These are phyloP conservation scores for Fraxinus quadrangulata DNA, from an alignment of 257 asterid genomes.

Conservation along the genomic window DNA sequence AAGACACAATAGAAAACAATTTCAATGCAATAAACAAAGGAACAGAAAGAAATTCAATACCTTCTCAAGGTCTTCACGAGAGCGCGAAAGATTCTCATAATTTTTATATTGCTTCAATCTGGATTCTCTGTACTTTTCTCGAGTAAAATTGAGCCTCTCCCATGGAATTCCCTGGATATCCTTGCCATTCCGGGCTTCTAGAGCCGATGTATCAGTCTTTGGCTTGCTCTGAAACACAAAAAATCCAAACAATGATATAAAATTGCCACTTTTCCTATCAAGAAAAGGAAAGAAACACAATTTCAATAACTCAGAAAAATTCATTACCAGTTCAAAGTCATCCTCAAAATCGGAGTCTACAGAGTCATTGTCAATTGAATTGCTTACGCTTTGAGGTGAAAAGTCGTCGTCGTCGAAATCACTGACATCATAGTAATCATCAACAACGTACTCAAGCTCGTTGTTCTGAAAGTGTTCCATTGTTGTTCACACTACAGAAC, in stretches of 20 bases:
- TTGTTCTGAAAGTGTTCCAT: conserved; percentile 64
- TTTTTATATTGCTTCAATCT: conserved; percentile 83
- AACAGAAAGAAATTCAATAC: conserved; percentile 24
- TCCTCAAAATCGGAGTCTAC: conserved; percentile 77
- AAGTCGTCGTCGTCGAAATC: conserved; percentile 43
- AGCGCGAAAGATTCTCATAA: conserved; percentile 57
- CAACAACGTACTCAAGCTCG: conserved; percentile 58
- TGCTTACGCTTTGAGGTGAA: conserved; percentile 30
- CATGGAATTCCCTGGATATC: conserved; percentile 98
- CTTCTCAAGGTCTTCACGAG: conserved; percentile 65
- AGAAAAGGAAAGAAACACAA: background rate
- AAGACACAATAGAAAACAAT: conserved; percentile 6
- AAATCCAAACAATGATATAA: background rate
- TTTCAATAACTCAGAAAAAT: background rate
- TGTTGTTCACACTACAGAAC: conserved; percentile 12
- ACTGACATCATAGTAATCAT: conserved; percentile 47
- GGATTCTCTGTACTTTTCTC: conserved; percentile 72
- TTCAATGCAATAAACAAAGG: background rate
- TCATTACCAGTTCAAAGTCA: conserved; percentile 55
- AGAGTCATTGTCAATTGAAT: conserved; percentile 35
- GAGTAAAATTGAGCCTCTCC: conserved; percentile 78
- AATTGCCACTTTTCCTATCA: background rate
- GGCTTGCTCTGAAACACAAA: conserved; percentile 43
- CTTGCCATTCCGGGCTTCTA: conserved; percentile 80
- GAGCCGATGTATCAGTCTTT: conserved; percentile 75